phyloP scores from a whole-genome alignment of 2,329 filamentous ascomycete species.

The Epichloe sp. region DNA sequence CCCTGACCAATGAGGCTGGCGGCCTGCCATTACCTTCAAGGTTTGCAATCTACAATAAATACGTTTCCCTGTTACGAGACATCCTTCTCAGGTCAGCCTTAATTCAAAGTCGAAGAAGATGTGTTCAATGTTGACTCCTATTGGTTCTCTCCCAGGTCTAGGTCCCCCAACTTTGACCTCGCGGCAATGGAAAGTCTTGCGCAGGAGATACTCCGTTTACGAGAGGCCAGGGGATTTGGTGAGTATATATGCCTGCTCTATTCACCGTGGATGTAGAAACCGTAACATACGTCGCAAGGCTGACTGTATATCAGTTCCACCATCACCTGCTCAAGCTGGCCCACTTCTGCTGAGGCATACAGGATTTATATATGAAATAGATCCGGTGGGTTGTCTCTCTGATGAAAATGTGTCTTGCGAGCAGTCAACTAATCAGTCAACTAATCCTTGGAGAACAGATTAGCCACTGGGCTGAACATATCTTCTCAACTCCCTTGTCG shows the following conservation, averaged over 20 bases:
- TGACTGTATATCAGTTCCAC: conserved; percentile 5
- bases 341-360: conserved; percentile 20
- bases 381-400: conserved; percentile 12
- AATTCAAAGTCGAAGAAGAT: neutral
- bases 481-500: conserved; percentile 42
- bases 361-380: conserved; percentile 10
- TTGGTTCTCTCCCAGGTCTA: conserved; percentile 3
- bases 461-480: conserved; percentile 47
- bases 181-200: conserved; percentile 38
- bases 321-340: conserved; percentile 22
- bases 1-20: conserved; percentile 38
- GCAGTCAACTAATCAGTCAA: neutral
- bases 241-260: conserved; percentile 11
- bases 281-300: neutral
- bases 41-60: conserved; percentile 44
- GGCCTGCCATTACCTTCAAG: conserved; percentile 37
- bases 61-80: conserved; percentile 34
- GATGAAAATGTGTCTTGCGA: neutral
- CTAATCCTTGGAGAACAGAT: conserved; percentile 20
- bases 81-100: conserved; percentile 34
- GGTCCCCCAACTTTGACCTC: conserved; percentile 39
- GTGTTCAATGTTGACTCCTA: conserved; percentile 7
- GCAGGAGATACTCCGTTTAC: conserved; percentile 35
- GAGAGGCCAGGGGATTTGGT: conserved; percentile 41
- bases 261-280: neutral